A percentile compares a stretch with the other conserved stretches of the same genome.
phyloP scores from a whole-genome alignment of 768 basidiomycete species.

The Mycena vulgaris region DNA sequence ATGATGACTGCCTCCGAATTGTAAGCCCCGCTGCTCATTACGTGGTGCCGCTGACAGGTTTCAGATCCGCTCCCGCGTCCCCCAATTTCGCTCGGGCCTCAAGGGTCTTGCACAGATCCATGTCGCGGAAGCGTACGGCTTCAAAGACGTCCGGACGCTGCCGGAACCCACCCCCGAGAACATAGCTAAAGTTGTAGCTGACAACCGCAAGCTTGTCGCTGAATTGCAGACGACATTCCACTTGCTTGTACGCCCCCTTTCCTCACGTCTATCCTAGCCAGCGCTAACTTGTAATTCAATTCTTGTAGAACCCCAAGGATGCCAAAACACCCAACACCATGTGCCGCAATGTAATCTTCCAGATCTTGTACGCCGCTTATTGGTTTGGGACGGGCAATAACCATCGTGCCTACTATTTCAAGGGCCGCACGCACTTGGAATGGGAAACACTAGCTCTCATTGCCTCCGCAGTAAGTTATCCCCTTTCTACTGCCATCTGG shows the following conservation, averaged over 20 bases:
- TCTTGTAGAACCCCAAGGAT: neutral
- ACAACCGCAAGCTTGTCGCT: neutral
- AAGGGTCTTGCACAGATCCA: neutral
- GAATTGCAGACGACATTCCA: neutral
- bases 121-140: neutral
- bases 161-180: neutral
- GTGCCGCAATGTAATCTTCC: neutral
- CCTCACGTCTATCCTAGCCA: neutral
- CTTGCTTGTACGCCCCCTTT: neutral
- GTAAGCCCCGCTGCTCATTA: neutral
- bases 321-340: neutral
- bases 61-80: neutral
- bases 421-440: neutral
- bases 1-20: neutral
- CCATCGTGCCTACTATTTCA: neutral
- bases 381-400: neutral
- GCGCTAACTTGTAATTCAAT: too few relatives aligned
- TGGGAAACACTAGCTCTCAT: neutral
- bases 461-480: too few relatives aligned
- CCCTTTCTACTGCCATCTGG: too few relatives aligned
- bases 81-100: neutral
- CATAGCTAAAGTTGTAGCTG: neutral
- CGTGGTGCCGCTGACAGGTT: neutral
- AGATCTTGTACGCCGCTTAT: neutral
- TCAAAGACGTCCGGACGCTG: neutral